Conservation (phyloP, 2,329 filamentous ascomycete species). For the Neocucurbitaria cava region DNA sequence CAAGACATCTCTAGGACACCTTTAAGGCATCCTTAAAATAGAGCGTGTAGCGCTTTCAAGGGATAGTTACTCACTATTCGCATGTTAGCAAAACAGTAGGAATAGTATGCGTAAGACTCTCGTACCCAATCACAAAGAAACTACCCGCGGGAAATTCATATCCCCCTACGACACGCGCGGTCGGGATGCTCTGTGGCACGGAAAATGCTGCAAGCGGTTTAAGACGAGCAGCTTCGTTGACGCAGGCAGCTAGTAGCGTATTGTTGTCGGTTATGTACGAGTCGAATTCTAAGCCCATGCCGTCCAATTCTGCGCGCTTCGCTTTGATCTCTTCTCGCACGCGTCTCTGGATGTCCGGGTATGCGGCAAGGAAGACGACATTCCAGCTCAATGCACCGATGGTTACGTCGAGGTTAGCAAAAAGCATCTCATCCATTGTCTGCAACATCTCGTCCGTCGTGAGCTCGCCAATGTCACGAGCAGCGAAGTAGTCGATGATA, state of each 20-base stretch:
- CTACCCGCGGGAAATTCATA: constrained; percentile 43
- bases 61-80: too few species aligned
- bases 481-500: constrained; percentile 2
- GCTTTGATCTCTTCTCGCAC: constrained; percentile 34
- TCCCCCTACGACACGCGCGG: constrained; percentile 22
- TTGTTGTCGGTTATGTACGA: background rate
- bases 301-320: constrained; percentile 1
- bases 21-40: too few species aligned
- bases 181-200: constrained; percentile 50
- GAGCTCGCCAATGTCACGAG: background rate
- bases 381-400: constrained; percentile 54
- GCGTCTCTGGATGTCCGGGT: constrained; percentile 41
- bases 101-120: too few species aligned
- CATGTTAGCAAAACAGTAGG: too few species aligned
- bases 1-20: too few species aligned
- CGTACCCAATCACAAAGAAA: constrained; percentile 53
- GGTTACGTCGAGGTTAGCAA: constrained; percentile 58
- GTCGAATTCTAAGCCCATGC: constrained; percentile 3
- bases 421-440: constrained; percentile 57
- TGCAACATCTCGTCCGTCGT: constrained; percentile 30
- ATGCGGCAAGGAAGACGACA: constrained; percentile 51
- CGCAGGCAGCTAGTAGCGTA: constrained; percentile 31
- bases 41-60: too few species aligned
- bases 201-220: constrained; percentile 52
- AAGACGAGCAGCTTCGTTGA: constrained; percentile 51